Evolutionary conservation across 306 rosid genomes (phyloP), one percentile per base, ranked within the genome.

Genomic region (Mimosa pudica): DNA sequence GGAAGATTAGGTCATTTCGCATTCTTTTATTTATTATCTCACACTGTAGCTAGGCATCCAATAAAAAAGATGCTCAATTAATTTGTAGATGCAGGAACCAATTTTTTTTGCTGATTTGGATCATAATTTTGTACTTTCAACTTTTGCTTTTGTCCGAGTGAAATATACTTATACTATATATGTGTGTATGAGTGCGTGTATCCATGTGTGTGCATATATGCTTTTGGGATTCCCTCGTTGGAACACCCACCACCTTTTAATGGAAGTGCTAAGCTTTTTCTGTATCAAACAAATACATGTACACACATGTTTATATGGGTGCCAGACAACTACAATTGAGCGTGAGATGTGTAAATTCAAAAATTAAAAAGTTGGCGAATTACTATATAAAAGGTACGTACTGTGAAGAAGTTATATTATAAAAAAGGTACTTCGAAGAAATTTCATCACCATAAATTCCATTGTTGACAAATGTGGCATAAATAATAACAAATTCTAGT

Each of bases 1-100:
- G 71, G 42, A 80, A 77, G 68, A 80, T 18, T 77, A 80, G 32
- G 82, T 80, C 85, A 78, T 58, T 76, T 85, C 84, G 62, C 84
- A 79, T 79, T 85, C 54, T 82, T 48, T 38, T 10, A 3, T 24
- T 17, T 32, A 47, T 41, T 65, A 71, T 64, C 55, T 63, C 65
- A 79, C 82, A 65, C 72, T 64, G 7, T 12, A 16, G 16, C 57
- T 51, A 38, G 77, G 82, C 52, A 51, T 76, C n/a, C 17, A 79
- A 64, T 64, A 73, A 73, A 62, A 71, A 61, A 63, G 80, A 68
- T 85, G 78, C 84, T 80, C 76, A 79, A 24, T 24, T 24, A 24
- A 24, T 38, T 71, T 85, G 51, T 79, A 72, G 65, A 60, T 60
- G 6, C 74, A 82, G 80, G 35, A 80, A 77, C 86, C 84, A 67